Conservation (phyloP, 148 eudicot species). For the Cornus florida region DNA sequence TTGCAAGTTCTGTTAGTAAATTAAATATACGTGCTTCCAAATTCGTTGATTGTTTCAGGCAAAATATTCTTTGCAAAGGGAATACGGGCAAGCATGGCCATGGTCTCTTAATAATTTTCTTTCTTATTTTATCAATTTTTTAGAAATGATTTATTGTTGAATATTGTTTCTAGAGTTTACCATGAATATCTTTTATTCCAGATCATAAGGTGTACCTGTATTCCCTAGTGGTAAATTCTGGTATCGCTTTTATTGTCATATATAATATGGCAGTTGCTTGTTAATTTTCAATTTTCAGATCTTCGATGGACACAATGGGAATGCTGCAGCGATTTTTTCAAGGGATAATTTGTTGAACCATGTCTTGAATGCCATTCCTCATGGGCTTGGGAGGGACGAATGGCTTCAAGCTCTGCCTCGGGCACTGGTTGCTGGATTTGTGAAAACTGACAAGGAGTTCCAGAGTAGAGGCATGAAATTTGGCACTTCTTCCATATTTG, state of each 20-base stretch:
- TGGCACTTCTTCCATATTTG: background rate
- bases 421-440: slow-evolving; percentile 87
- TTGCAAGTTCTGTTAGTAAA: too few relatives aligned
- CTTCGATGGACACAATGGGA: slow-evolving; percentile 90
- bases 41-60: background rate
- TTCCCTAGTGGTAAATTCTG: background rate
- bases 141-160: background rate
- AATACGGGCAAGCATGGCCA: background rate
- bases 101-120: background rate
- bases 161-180: background rate
- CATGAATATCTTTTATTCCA: background rate
- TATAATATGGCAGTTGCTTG: background rate
- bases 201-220: background rate
- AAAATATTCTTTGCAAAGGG: background rate
- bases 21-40: too few relatives aligned
- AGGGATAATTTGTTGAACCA: slow-evolving; percentile 64
- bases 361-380: slow-evolving; percentile 70
- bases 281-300: slow-evolving; percentile 34
- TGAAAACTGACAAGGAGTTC: slow-evolving; percentile 84
- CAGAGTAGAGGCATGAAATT: slow-evolving; percentile 50
- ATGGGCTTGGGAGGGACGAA: slow-evolving; percentile 75
- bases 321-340: slow-evolving; percentile 77
- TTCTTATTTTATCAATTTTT: background rate
- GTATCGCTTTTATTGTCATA: background rate
- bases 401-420: slow-evolving; percentile 87